Conservation (phyloP, 1,139 yeast genomes). For the Sugiyamaella sp. region DNA sequence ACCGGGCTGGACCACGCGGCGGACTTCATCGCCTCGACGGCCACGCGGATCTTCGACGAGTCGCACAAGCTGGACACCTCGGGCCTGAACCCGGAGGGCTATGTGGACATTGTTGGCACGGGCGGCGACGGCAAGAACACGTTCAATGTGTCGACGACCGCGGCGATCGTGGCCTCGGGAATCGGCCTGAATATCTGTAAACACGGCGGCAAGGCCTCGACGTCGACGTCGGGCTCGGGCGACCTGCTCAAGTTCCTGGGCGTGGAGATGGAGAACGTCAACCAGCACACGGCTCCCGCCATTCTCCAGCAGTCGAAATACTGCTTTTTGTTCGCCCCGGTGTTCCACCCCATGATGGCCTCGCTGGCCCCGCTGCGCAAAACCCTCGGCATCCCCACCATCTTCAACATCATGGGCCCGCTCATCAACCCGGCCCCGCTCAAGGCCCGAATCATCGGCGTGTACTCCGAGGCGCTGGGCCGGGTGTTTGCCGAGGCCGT, state of each 20-base stretch:
- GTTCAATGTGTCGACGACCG: slow-evolving; percentile 91
- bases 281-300: slow-evolving; percentile 61
- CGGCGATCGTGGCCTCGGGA: slow-evolving; percentile 94
- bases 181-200: slow-evolving; percentile 81
- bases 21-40: slow-evolving; percentile 84
- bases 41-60: slow-evolving; percentile 61
- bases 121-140: slow-evolving; percentile 99
- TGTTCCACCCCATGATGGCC: slow-evolving; percentile 93
- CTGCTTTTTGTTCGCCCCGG: slow-evolving; percentile 87
- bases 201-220: slow-evolving; percentile 97
- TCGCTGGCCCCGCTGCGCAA: slow-evolving; percentile 77
- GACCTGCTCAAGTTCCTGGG: slow-evolving; percentile 80
- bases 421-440: slow-evolving; percentile 88
- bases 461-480: slow-evolving; percentile 77
- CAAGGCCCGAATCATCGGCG: slow-evolving; percentile 83
- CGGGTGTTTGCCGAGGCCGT: slow-evolving; percentile 84
- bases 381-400: slow-evolving; percentile 83
- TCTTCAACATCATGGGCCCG: slow-evolving; percentile 93
- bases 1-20: slow-evolving; percentile 82
- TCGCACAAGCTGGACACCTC: slow-evolving; percentile 38
- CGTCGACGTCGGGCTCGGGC: slow-evolving; percentile 91
- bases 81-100: slow-evolving; percentile 54
- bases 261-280: slow-evolving; percentile 71
- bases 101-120: slow-evolving; percentile 92
- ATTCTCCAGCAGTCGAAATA: slow-evolving; percentile 61